Evolutionary conservation across 2,329 filamentous ascomycete genomes (phyloP), one percentile per base, ranked within the genome.

Genomic region (Nannizzia gypsea): DNA sequence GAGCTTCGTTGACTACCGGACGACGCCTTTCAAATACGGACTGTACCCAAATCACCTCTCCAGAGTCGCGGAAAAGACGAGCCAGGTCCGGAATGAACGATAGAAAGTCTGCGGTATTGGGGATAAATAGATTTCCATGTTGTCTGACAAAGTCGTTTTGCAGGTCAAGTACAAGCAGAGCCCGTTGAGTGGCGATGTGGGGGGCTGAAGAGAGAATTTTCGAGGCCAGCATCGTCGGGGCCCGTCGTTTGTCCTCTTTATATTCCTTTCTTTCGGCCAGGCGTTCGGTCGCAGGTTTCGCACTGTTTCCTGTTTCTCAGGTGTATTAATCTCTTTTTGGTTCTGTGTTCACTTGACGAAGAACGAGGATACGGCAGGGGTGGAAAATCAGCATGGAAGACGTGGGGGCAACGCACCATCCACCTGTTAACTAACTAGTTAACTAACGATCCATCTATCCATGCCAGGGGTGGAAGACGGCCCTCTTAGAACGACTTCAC

Each of bases 91-190:
- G 76, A 46, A 90, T 81, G 28, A 82, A 83, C 42, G 86, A 79
- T 50, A 93, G 71, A 63, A 91, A 89, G 8, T 83, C 82, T 3
- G 80, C 73, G 2, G 84, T 83, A 48, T 83, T 80, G 38, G 77
- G 76, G 57, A 91, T 82, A 11, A 84, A 81, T 20, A 96, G 74
- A 26, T 84, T 81, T 59, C 88, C 87, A 57, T 83, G 79, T 1
- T 82, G 74, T 5, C 83, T 79, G 61, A 95, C 76, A 68, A 97
- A 96, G 71, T 96, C 92, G 67, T 95, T 90, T 69, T 97, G 93
- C 38, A 95, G 82, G 68, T 96, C 92, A 64, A 96, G 80, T 17
- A 95, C 76, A 20, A 97, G 77, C 48, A 99, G 79, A 0, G 89
- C 92, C 73, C 83, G 82, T 60, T 80, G 76, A 24, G 82, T 84